Percentiles rank a stretch among this genome's conserved stretches.
Conservation (phyloP, 2,329 filamentous ascomycete species). For the Huntiella abstrusa region DNA sequence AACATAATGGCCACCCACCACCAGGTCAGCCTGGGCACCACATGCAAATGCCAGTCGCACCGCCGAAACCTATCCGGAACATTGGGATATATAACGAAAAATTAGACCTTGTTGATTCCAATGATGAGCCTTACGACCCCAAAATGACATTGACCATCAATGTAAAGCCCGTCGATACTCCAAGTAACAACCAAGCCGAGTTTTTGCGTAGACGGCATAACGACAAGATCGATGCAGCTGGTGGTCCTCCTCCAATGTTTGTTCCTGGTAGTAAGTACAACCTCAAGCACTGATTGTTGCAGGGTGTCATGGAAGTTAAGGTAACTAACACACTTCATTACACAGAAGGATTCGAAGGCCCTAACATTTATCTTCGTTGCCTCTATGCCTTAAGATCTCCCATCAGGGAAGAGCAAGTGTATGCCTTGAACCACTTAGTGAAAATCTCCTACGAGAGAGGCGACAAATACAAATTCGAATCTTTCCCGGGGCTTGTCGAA, state of each 20-base stretch:
- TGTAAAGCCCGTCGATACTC: slow-evolving; percentile 56
- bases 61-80: slow-evolving; percentile 26
- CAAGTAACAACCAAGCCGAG: slow-evolving; percentile 51
- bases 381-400: slow-evolving; percentile 66
- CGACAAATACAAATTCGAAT: slow-evolving; percentile 89
- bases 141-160: slow-evolving; percentile 15
- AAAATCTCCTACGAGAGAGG: slow-evolving; percentile 90
- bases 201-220: slow-evolving; percentile 31
- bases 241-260: slow-evolving; percentile 26
- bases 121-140: slow-evolving; percentile 38
- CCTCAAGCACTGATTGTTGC: neutral
- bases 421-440: slow-evolving; percentile 79
- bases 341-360: slow-evolving; percentile 46
- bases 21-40: slow-evolving; percentile 6
- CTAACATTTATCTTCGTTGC: slow-evolving; percentile 82
- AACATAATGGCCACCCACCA: neutral
- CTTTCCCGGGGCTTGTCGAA: slow-evolving; percentile 75
- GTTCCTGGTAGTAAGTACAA: slow-evolving; percentile 41
- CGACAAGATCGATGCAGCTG: slow-evolving; percentile 22
- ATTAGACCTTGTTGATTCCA: slow-evolving; percentile 8
- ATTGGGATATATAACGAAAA: slow-evolving; percentile 10
- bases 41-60: slow-evolving; percentile 17
- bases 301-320: no score
- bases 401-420: slow-evolving; percentile 68
- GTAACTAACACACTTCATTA: slow-evolving; percentile 10